phyloP scores from a whole-genome alignment of 1,284 basidiomycete genomes.

The Sporisorium sorghi region DNA sequence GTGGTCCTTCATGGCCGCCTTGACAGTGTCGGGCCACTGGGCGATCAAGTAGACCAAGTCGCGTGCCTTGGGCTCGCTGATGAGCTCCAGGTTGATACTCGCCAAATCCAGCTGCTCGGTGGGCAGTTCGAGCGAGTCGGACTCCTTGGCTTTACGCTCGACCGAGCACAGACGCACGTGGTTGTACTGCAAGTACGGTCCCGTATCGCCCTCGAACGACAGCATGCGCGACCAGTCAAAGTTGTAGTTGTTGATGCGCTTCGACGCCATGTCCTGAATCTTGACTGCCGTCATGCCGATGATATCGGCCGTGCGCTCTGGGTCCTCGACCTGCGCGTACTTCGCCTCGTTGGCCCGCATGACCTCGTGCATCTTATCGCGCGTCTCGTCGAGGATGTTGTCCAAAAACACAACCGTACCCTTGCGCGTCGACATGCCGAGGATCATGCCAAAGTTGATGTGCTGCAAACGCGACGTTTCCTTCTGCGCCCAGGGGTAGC shows the following conservation, averaged over 20 bases:
- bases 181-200: constrained; percentile 77
- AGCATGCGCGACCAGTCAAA: constrained; percentile 96
- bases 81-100: constrained; percentile 77
- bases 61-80: constrained; percentile 80
- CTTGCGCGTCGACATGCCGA: constrained; percentile 96
- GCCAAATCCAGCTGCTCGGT: constrained; percentile 75
- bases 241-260: constrained; percentile 95
- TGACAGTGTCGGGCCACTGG: constrained; percentile 89
- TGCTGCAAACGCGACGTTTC: constrained; percentile 78
- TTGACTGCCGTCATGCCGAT: constrained; percentile 96
- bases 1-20: constrained; percentile 82
- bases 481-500: constrained; percentile 80
- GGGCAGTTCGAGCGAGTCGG: constrained; percentile 79
- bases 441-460: constrained; percentile 91
- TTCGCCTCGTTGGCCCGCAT: constrained; percentile 96
- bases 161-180: constrained; percentile 94
- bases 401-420: constrained; percentile 97
- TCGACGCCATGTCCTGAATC: constrained; percentile 97
- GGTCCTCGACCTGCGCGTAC: constrained; percentile 88
- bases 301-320: constrained; percentile 82
- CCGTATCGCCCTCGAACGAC: constrained; percentile 96
- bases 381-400: constrained; percentile 90
- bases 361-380: constrained; percentile 92
- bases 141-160: constrained; percentile 83
- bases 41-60: constrained; percentile 89